phyloP scores from a whole-genome alignment of 2,329 filamentous ascomycete genomes.

The Trichoderma arundinaceum region DNA sequence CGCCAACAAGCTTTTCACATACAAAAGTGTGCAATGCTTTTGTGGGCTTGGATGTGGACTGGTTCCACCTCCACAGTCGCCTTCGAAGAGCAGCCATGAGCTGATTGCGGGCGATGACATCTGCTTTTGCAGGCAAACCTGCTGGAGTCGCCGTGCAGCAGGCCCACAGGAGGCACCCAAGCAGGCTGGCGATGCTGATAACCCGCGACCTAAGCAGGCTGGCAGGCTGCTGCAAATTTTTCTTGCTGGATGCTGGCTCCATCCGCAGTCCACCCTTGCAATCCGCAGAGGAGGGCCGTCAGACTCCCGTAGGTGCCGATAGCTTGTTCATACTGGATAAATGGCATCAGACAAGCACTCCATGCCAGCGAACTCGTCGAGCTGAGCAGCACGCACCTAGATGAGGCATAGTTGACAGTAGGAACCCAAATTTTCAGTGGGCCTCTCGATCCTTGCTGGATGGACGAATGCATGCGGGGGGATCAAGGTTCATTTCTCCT shows the following conservation, averaged over 20 bases:
- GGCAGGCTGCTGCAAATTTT: slow-evolving; percentile 1
- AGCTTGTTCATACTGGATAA: neutral
- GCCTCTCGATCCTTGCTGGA: slow-evolving; percentile 16
- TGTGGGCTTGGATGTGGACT: slow-evolving; percentile 16
- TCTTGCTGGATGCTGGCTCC: slow-evolving; percentile 12
- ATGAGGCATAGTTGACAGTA: slow-evolving; percentile 16
- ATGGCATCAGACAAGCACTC: slow-evolving; percentile 12
- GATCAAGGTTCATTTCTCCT: slow-evolving; percentile 6
- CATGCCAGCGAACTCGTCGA: neutral
- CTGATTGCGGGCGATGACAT: slow-evolving; percentile 25
- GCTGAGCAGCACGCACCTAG: slow-evolving; percentile 7
- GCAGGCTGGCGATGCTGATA: slow-evolving; percentile 9
- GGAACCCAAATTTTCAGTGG: slow-evolving; percentile 8
- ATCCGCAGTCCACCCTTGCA: slow-evolving; percentile 7
- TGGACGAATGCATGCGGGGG: slow-evolving; percentile 16
- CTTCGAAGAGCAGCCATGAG: slow-evolving; percentile 6
- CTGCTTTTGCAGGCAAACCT: neutral
- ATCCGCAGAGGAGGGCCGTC: neutral
- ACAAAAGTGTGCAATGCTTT: slow-evolving; percentile 11
- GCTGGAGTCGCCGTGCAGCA: slow-evolving; percentile 1
- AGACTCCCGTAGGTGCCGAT: neutral
- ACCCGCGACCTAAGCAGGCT: neutral
- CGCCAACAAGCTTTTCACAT: slow-evolving; percentile 31
- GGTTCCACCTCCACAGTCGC: slow-evolving; percentile 26
- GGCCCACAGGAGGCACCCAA: slow-evolving; percentile 21